Conservation (phyloP, 2,329 filamentous ascomycete species). For the Aspergillus thermomutatus region DNA sequence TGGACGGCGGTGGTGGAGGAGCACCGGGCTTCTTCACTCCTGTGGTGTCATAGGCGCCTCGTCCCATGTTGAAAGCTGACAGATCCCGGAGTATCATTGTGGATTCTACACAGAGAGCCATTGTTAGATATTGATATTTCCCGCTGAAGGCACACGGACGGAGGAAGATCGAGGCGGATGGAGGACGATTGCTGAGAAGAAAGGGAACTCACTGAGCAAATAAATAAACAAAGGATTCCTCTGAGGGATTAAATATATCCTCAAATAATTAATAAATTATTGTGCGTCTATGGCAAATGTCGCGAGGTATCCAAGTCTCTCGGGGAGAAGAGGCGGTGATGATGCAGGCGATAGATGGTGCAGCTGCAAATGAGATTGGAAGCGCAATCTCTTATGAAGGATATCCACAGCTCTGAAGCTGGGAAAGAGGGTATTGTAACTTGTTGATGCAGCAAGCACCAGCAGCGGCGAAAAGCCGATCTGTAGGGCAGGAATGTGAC, state of each 20-base stretch:
- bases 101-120: constrained; percentile 30
- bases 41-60: constrained; percentile 52
- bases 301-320: constrained; percentile 20
- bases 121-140: constrained; percentile 23
- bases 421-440: constrained; percentile 8
- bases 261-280: constrained; percentile 9
- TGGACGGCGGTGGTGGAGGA: constrained; percentile 42
- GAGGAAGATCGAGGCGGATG: not conserved
- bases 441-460: constrained; percentile 13
- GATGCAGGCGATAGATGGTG: constrained; percentile 22
- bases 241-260: not conserved
- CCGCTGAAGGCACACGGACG: not conserved
- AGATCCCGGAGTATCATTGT: constrained; percentile 42
- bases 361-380: constrained; percentile 36
- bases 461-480: constrained; percentile 14
- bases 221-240: constrained; percentile 10
- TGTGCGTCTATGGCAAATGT: constrained; percentile 16
- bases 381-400: constrained; percentile 34
- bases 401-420: constrained; percentile 21
- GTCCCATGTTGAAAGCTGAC: constrained; percentile 48
- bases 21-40: constrained; percentile 48
- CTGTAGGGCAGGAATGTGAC: constrained; percentile 28
- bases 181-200: not conserved
- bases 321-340: constrained; percentile 25
- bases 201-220: constrained; percentile 16